phyloP scores from a whole-genome alignment of 2,329 filamentous ascomycete species.

The Fulvia fulva region DNA sequence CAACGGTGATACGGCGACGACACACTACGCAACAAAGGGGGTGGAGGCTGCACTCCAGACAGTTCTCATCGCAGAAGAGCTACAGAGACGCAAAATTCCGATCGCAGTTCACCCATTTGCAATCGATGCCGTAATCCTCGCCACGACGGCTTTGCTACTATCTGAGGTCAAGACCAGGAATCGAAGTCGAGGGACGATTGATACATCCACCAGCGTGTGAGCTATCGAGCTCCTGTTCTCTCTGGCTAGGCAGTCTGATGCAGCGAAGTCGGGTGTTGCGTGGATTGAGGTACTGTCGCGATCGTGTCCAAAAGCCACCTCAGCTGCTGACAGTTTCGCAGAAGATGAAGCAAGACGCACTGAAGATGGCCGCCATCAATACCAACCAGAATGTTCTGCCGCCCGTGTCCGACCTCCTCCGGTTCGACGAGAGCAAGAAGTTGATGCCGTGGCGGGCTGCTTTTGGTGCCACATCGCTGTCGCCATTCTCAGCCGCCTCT shows the following conservation, averaged over 20 bases:
- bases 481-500: neutral
- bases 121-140: neutral
- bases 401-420: neutral
- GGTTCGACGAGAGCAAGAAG: neutral
- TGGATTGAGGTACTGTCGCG: neutral
- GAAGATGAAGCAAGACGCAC: neutral
- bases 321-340: neutral
- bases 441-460: neutral
- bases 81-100: neutral
- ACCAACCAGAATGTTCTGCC: neutral
- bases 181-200: neutral
- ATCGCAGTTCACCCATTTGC: neutral
- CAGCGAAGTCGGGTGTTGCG: neutral
- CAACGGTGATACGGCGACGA: neutral
- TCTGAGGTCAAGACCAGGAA: neutral
- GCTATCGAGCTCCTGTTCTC: neutral
- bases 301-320: neutral
- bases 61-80: neutral
- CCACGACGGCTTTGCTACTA: neutral
- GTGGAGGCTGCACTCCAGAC: neutral
- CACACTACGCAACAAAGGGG: neutral
- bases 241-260: neutral
- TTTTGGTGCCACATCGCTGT: neutral
- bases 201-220: neutral
- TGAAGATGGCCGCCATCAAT: neutral